Evolutionary conservation across 805 yeast species (phyloP).

Genomic region (Wickerhamiella shivajii): DNA sequence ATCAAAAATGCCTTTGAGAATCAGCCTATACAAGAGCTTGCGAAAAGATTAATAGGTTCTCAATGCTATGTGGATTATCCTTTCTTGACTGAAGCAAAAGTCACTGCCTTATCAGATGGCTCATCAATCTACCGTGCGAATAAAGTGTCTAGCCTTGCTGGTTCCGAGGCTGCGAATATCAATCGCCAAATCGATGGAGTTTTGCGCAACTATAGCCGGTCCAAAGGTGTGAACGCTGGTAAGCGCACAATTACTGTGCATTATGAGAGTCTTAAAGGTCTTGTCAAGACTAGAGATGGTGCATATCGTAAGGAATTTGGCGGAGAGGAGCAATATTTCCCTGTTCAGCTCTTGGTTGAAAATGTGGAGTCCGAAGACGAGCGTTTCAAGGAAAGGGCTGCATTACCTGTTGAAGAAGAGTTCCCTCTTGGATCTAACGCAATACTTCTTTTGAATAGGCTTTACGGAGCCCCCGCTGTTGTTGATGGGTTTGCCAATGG

Average conservation of each 20-base stretch:
- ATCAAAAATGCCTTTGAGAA: conserved; percentile 33
- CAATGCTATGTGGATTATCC: conserved; percentile 80
- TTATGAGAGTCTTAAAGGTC: conserved; percentile 66
- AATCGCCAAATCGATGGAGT: conserved; percentile 29
- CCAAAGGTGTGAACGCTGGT: conserved; percentile 47
- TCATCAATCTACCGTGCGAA: neutral
- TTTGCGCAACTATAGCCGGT: conserved; percentile 30
- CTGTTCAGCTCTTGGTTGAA: conserved; percentile 72
- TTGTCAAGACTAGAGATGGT: conserved; percentile 54
- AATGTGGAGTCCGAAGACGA: conserved; percentile 57
- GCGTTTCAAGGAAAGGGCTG: conserved; percentile 56
- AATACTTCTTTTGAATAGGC: conserved; percentile 70
- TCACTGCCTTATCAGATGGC: conserved; percentile 47
- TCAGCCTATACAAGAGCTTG: conserved; percentile 43
- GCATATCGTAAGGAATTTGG: conserved; percentile 64
- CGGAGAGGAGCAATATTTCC: conserved; percentile 33
- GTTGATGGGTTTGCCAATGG: conserved; percentile 28
- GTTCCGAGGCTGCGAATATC: conserved; percentile 36
- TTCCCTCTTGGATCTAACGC: conserved; percentile 61
- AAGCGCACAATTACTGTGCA: conserved; percentile 43
- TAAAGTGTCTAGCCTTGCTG: conserved; percentile 23
- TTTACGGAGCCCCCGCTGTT: conserved; percentile 63
- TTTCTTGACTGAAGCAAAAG: conserved; percentile 65
- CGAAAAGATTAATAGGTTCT: conserved; percentile 44
- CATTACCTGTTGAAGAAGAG: conserved; percentile 67